Evolutionary conservation across 257 asterid species (phyloP), one percentile per base, ranked within the genome.

Genomic region (Fraxinus americana): DNA sequence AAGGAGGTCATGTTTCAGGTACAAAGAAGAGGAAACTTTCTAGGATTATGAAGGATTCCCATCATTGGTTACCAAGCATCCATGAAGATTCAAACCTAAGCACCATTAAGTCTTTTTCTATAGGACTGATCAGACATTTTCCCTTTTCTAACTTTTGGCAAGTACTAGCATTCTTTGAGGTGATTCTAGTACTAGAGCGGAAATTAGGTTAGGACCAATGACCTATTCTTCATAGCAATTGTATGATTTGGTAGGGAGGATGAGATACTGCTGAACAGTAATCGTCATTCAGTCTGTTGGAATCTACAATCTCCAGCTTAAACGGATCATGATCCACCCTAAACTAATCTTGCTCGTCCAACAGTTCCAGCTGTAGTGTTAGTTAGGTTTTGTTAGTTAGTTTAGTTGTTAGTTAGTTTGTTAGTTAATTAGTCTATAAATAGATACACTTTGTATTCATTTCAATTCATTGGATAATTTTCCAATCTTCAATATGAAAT

Each of bases 61-160:
- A 89, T 79, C 91, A 88, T 43, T 83, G 88, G 93, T 77, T 91
- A 85, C 98, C 97, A 86, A 90, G 88, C 82, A 80, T 93, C 82
- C 96, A 91, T 80, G 98, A 93, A 90, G 98, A 93, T 73, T 93
- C 85, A 87, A 84, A 67, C 89, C 92, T 76, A 89, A 76, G 83
- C 94, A 90, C 84, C 97, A 90, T 71, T 90, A 83, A 38, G 41
- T 7, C 14, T 25, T 38, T 39, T 1, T 4, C n/a, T 21, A 35
- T 66, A 43, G 17, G 17, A 43, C 52, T 43, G 43, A 38, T 38
- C 52, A 12, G 1, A 43, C 52, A 43, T 43, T 11, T 43, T 11
- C 5, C 17, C 52, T 5, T 80, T 23, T 16, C 45, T 23, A 34
- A 17, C 45, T 38, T 54, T 81, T 67, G 17, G 38, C 71, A 69